phyloP scores from a whole-genome alignment of 1,284 basidiomycete genomes.

The Tetrapyrgos nigripes region DNA sequence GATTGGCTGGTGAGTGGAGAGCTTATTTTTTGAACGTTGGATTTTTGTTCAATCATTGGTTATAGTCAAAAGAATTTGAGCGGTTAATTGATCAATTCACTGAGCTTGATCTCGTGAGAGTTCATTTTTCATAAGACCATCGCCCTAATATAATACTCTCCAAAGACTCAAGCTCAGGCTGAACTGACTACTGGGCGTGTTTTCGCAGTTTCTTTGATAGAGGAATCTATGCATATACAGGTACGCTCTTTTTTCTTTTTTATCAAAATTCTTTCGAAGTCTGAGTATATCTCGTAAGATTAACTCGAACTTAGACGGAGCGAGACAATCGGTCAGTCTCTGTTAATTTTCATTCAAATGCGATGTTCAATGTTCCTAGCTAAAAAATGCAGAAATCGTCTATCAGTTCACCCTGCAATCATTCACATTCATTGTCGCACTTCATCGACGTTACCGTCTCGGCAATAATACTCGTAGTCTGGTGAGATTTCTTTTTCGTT shows the following conservation, averaged over 20 bases:
- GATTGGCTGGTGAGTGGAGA: neutral
- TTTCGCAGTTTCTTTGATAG: conserved; percentile 3
- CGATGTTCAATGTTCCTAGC: too few relatives aligned
- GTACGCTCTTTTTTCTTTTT: neutral
- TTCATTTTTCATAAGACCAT: neutral
- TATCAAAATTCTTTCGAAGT: neutral
- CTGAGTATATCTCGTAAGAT: neutral
- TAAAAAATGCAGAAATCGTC: neutral
- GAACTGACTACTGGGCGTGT: conserved; percentile 4
- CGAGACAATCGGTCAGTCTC: neutral
- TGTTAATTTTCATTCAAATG: too few relatives aligned
- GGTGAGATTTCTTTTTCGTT: too few relatives aligned
- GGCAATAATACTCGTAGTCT: too few relatives aligned
- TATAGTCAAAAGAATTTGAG: neutral
- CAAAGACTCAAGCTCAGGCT: neutral
- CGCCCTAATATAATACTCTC: too few relatives aligned
- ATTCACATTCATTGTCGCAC: neutral
- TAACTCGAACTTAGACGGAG: neutral
- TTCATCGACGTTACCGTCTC: too few relatives aligned
- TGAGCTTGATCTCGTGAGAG: conserved; percentile 3
- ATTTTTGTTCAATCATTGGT: neutral
- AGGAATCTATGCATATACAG: neutral
- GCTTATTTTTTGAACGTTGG: neutral
- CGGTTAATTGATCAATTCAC: conserved; percentile 3
- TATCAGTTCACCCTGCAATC: neutral